Evolutionary conservation across 2,329 filamentous ascomycete species (phyloP), one percentile per base, ranked within the genome.

Genomic region (Colletotrichum falcatum): DNA sequence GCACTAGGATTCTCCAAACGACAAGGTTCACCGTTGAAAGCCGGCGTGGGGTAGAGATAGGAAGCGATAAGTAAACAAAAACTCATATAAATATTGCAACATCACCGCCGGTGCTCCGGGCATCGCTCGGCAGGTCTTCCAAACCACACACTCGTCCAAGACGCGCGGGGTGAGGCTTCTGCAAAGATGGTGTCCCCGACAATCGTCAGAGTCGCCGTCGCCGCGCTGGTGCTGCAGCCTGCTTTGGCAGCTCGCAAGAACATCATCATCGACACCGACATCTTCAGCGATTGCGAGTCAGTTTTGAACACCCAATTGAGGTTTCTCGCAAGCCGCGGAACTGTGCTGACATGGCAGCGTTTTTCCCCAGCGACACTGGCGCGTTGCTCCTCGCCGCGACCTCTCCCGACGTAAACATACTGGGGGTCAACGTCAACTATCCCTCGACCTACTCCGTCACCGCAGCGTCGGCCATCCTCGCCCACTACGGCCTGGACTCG

Each of bases 241-340:
- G 42, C 37, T 18, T n/a, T 59, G 6, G 51, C 65, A 37, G 59
- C 65, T 7, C 70, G 59, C 39, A 83, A 81, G 66, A 82, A 81
- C 39, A 75, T 85, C 39, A 82, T 86, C 58, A 78, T 85, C 30
- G 83, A 85, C 74, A 85, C 83, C 0, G 83, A 85, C 67, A 75
- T 86, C 14, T 84, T 83, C 73, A 82, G 81, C 44, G 83, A 85
- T 62, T 83, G 84, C 46, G 83, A 85, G 81, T 83, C 77, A 73
- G 78, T 74, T 74, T 23, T 46, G 51, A 14, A 46, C n/a, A n/a
- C 28, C n/a, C 30, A 33, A 33, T 26, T 14, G 26, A 66, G 3
- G 20, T 33, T 2, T n/a, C 12, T 33, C 16, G 26, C 8, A 35
- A 2, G 2, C 28, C 49, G 7, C 20, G 3, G 8, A 1, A 28